Evolutionary conservation across 495 filamentous ascomycete species (phyloP).

Genomic region (Trichocladium uniseriatum): DNA sequence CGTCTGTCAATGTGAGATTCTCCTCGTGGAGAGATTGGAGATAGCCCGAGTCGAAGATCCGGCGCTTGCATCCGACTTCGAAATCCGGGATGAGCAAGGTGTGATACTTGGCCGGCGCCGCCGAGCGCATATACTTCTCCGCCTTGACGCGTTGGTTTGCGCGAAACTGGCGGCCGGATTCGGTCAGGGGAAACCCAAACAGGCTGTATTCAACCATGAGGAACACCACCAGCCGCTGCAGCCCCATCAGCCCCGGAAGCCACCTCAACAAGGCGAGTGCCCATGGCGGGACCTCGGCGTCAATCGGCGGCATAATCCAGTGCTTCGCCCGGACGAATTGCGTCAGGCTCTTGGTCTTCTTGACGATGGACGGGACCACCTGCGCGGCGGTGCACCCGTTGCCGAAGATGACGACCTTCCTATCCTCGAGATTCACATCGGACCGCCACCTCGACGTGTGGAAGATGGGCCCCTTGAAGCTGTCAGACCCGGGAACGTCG

Average conservation of each 20-base stretch:
- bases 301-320: constrained; percentile 31
- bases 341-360: constrained; percentile 21
- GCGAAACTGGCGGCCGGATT: constrained; percentile 9
- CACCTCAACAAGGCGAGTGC: constrained; percentile 11
- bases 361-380: constrained; percentile 31
- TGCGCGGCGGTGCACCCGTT: constrained; percentile 49
- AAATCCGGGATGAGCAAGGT: constrained; percentile 34
- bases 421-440: constrained; percentile 36
- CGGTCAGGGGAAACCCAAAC: constrained; percentile 20
- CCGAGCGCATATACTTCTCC: constrained; percentile 28
- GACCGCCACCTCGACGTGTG: constrained; percentile 52
- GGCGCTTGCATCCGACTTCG: constrained; percentile 36
- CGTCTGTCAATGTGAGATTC: constrained; percentile 28
- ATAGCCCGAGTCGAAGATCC: constrained; percentile 34
- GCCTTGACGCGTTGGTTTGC: constrained; percentile 5
- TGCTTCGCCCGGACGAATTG: constrained; percentile 29
- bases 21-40: constrained; percentile 20
- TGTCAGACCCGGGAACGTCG: constrained; percentile 45
- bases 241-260: constrained; percentile 21
- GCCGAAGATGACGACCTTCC: constrained; percentile 51
- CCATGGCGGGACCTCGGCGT: constrained; percentile 9
- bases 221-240: constrained; percentile 24
- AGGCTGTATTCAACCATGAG: constrained; percentile 17
- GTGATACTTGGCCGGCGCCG: constrained; percentile 33
- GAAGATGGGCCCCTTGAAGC: constrained; percentile 46